These are phyloP conservation scores for Uronychia binucleata DNA, from an alignment of 73 alveolate species.

Conservation along the genomic window DNA sequence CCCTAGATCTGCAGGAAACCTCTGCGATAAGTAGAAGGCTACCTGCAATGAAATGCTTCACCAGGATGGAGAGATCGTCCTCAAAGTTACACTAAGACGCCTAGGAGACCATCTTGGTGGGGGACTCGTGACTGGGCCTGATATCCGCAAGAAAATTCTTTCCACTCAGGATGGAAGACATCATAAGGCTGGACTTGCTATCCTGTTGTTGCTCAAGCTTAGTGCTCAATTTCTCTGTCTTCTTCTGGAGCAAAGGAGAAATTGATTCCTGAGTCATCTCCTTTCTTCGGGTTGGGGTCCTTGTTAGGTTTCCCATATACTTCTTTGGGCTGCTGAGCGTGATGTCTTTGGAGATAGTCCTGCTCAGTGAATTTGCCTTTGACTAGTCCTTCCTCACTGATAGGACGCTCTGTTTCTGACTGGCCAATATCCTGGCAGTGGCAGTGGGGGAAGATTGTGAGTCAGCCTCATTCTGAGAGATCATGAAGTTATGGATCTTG, in stretches of 20 bases:
- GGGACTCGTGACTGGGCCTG: neutral
- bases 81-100: neutral
- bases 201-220: neutral
- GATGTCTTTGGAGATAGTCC: no score
- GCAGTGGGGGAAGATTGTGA: no score
- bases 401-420: no score
- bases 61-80: neutral
- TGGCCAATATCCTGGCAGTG: no score
- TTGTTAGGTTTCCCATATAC: no score
- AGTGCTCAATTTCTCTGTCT: neutral
- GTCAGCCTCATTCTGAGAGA: neutral
- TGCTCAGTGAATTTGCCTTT: no score
- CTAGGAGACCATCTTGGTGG: no score
- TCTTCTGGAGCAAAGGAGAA: neutral
- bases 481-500: neutral
- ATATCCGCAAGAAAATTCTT: neutral
- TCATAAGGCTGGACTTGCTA: neutral
- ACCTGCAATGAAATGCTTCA: neutral
- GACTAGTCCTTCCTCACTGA: no score
- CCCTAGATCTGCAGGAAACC: neutral
- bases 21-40: neutral
- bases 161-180: neutral
- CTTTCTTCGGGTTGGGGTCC: no score
- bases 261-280: no score
- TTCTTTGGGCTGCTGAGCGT: no score